phyloP scores from a whole-genome alignment of 164 flowering plant genomes.

The Houttuynia cordata region DNA sequence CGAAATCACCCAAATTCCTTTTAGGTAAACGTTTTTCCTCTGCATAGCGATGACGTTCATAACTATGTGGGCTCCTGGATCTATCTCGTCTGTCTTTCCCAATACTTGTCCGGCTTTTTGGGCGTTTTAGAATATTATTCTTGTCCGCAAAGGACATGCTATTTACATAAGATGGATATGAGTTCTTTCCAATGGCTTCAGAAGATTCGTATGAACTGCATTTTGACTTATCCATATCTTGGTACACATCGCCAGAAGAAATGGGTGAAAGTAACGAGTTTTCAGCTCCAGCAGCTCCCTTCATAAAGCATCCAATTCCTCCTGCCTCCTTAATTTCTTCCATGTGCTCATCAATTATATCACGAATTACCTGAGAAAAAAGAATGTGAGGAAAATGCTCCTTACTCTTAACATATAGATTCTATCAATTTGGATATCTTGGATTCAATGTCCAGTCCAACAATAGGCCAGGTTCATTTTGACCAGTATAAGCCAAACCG shows the following conservation, averaged over 20 bases:
- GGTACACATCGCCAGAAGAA: slow-evolving; percentile 5
- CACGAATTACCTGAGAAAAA: slow-evolving; percentile 49
- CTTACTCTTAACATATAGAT: no score
- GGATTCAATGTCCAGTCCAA: no score
- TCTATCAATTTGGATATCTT: no score
- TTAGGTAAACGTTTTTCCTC: slow-evolving; percentile 1
- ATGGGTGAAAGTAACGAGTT: slow-evolving; percentile 10
- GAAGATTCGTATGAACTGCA: slow-evolving; percentile 8
- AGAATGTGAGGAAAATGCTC: no score
- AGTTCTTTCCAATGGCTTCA: slow-evolving; percentile 10
- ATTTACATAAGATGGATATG: slow-evolving; percentile 9
- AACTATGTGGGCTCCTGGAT: slow-evolving; percentile 28
- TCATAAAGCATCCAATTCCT: slow-evolving; percentile 50
- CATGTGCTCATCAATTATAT: slow-evolving; percentile 82
- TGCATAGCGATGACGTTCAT: slow-evolving; percentile 12
- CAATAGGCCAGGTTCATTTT: no score
- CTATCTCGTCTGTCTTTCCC: slow-evolving; percentile 12
- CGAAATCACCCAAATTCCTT: slow-evolving; percentile 20
- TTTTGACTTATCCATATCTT: slow-evolving; percentile 11
- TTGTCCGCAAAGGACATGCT: slow-evolving; percentile 4
- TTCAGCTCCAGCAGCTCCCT: slow-evolving; percentile 26
- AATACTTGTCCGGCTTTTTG: slow-evolving; percentile 6
- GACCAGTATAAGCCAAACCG: no score
- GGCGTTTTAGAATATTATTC: slow-evolving; percentile 7
- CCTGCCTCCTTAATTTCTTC: slow-evolving; percentile 73